These are phyloP conservation scores for Cryomyces minteri DNA, from an alignment of 495 filamentous ascomycete genomes.

Conservation along the genomic window DNA sequence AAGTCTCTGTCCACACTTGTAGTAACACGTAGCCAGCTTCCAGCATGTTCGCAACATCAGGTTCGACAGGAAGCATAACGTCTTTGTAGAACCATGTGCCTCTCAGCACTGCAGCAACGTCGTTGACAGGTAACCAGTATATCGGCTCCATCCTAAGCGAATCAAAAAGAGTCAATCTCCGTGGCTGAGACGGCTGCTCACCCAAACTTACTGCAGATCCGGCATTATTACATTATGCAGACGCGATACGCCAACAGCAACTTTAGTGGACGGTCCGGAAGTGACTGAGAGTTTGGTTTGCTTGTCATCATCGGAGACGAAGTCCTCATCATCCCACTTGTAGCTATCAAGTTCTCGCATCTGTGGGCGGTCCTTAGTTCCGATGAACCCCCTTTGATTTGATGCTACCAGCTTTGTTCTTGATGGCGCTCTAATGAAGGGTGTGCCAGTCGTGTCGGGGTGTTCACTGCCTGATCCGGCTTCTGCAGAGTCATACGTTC, in stretches of 20 bases:
- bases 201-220: conserved; percentile 4
- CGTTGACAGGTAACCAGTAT: conserved; percentile 93
- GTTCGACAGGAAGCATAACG: conserved; percentile 78
- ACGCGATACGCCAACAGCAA: conserved; percentile 22
- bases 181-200: neutral
- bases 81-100: conserved; percentile 97
- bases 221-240: conserved; percentile 24
- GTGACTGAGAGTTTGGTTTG: conserved; percentile 1
- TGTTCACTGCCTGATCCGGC: neutral
- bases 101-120: conserved; percentile 62
- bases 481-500: conserved; percentile 1
- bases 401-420: conserved; percentile 8
- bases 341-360: conserved; percentile 17
- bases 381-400: neutral
- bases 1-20: conserved; percentile 79
- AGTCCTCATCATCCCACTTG: conserved; percentile 17
- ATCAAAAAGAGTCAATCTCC: neutral
- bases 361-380: conserved; percentile 1
- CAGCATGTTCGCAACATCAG: conserved; percentile 76
- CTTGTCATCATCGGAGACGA: neutral
- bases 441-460: conserved; percentile 19
- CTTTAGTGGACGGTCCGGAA: conserved; percentile 12
- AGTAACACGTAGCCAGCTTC: conserved; percentile 77
- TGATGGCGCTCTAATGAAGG: conserved; percentile 24
- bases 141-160: conserved; percentile 64